Percentiles rank a stretch among this genome's conserved stretches.
phyloP scores from a whole-genome alignment of 2,329 filamentous ascomycete species.

The Penicillium sp. region DNA sequence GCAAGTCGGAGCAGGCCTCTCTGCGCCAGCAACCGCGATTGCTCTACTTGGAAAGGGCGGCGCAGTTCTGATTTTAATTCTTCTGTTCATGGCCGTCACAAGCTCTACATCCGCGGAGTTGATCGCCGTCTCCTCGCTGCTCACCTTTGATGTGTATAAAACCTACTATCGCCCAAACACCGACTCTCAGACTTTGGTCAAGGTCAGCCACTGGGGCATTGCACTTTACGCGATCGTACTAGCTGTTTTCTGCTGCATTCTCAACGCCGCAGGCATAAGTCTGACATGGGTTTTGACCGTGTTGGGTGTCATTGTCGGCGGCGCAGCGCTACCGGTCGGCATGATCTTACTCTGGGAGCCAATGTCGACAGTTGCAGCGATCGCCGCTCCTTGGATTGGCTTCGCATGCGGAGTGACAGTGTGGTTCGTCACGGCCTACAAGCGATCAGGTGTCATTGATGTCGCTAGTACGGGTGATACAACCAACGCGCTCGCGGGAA shows the following conservation, averaged over 20 bases:
- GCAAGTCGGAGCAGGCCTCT: conserved; percentile 37
- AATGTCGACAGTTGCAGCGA: conserved; percentile 41
- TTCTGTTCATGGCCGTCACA: conserved; percentile 44
- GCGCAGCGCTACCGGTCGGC: conserved; percentile 40
- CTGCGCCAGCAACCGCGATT: conserved; percentile 36
- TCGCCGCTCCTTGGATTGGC: conserved; percentile 39
- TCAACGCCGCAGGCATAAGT: conserved; percentile 41
- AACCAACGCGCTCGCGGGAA: conserved; percentile 44
- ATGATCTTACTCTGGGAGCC: conserved; percentile 42
- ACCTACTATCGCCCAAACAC: conserved; percentile 50
- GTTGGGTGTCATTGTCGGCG: conserved; percentile 44
- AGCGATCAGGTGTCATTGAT: conserved; percentile 36
- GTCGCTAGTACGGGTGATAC: conserved; percentile 41
- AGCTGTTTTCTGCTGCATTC: conserved; percentile 36
- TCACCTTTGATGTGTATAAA: conserved; percentile 56
- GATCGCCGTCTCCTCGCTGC: conserved; percentile 55
- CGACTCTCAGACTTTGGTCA: conserved; percentile 50
- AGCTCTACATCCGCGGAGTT: conserved; percentile 54
- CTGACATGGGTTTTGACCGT: conserved; percentile 46
- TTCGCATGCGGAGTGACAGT: conserved; percentile 35
- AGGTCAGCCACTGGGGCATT: conserved; percentile 54
- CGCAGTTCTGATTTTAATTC: conserved; percentile 35
- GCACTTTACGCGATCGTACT: conserved; percentile 52
- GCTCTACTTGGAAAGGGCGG: conserved; percentile 41
- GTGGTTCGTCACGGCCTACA: conserved; percentile 42